These are phyloP conservation scores for Fagopyrum homotropicum DNA, from an alignment of 148 eudicot species.

Conservation along the genomic window DNA sequence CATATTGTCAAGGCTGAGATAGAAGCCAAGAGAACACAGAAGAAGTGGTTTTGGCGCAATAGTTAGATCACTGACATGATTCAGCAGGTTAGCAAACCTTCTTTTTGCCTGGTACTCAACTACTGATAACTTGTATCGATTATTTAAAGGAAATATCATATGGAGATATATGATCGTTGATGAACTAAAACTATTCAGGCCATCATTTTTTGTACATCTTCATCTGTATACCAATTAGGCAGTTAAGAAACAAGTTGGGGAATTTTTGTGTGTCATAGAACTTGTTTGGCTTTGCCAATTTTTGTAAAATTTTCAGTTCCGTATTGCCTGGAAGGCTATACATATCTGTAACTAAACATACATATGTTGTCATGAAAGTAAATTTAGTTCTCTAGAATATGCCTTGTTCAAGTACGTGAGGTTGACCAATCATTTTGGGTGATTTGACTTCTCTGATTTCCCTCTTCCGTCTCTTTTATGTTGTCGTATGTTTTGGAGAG, in stretches of 20 bases:
- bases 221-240: slow-evolving; percentile 1
- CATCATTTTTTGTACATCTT: background rate
- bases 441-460: too few relatives aligned
- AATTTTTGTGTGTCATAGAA: background rate
- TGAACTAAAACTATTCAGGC: too few relatives aligned
- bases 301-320: background rate
- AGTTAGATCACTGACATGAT: background rate
- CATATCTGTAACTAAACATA: too few relatives aligned
- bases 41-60: slow-evolving; percentile 40
- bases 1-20: slow-evolving; percentile 58
- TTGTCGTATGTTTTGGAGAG: too few relatives aligned
- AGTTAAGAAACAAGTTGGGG: background rate
- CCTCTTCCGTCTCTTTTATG: too few relatives aligned
- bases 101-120: background rate
- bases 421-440: too few relatives aligned
- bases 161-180: too few relatives aligned
- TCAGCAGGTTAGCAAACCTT: background rate
- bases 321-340: background rate
- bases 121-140: too few relatives aligned
- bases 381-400: too few relatives aligned
- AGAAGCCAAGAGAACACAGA: slow-evolving; percentile 38
- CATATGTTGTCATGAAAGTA: too few relatives aligned
- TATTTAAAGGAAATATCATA: too few relatives aligned
- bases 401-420: too few relatives aligned
- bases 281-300: background rate